Evolutionary conservation across 2,329 filamentous ascomycete species (phyloP), one percentile per base, ranked within the genome.

Genomic region (Nectriaceae sp.): DNA sequence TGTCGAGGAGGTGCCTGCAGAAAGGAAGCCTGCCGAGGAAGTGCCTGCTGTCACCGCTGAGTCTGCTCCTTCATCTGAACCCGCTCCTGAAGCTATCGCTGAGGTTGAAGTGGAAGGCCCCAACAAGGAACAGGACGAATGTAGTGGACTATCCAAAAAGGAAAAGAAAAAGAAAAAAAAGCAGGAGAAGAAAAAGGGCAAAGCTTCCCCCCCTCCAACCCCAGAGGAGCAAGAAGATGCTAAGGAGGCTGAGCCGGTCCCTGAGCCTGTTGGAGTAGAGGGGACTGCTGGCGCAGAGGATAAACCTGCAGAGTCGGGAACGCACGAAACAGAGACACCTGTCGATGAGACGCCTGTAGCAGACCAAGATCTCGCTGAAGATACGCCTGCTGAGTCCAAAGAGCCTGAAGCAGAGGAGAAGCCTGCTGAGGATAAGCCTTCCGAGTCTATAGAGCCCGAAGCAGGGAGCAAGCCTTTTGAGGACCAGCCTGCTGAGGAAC

Each of bases 401-500:
- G 21, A 40, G 21, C 15, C 21, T 16, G 38, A 21, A n/a, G 38
- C 21, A 40, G 21, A 13, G 11, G 38, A n/a, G 19, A 46, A 39
- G 20, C 11, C 40, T 13, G 39, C 40, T 26, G 39, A 42, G 19
- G 44, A 35, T 24, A 19, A 19, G 15, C 21, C 38, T 22, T 5
- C 44, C 18, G 42, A 24, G 5, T 6, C 20, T 13, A 29, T 6
- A 13, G 21, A 40, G 21, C 15, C 21, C 21, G 38, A 21, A n/a
- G 38, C 21, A 40, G 39, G 40, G 19, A 41, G 26, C 29, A 19
- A 19, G 15, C 21, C 38, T 22, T 5, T 40, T 16, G 42, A 49
- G n/a, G 41, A 46, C 15, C 37, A 54, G 29, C 40, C 16, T 31
- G 20, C 46, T 35, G 41, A 18, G 4, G 21, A 40, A 19, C 44